Evolutionary conservation across 768 basidiomycete species (phyloP).

Genomic region (Podaxis sp.): DNA sequence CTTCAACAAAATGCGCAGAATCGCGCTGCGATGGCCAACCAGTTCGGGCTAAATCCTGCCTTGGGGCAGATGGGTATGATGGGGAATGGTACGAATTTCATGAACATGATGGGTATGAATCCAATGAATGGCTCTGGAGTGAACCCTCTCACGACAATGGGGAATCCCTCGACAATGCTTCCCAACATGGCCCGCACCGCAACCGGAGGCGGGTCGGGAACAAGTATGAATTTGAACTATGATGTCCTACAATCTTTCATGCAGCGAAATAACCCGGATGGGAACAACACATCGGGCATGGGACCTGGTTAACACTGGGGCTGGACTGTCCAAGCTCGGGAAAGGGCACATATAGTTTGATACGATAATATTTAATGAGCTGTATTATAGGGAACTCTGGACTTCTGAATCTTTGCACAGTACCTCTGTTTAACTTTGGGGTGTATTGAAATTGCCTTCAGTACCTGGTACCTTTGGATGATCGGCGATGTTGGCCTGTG

Average conservation of each 20-base stretch:
- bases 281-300: slow-evolving; percentile 14
- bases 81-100: not conserved
- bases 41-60: slow-evolving; percentile 5
- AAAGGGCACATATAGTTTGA: not conserved
- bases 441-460: slow-evolving; percentile 54
- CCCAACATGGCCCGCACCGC: slow-evolving; percentile 16
- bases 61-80: slow-evolving; percentile 1
- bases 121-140: not conserved
- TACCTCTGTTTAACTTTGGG: slow-evolving; percentile 21
- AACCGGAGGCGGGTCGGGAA: slow-evolving; percentile 18
- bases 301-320: slow-evolving; percentile 5
- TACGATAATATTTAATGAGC: not conserved
- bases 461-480: slow-evolving; percentile 86
- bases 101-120: slow-evolving; percentile 21
- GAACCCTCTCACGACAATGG: slow-evolving; percentile 6
- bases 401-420: not conserved
- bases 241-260: slow-evolving; percentile 46
- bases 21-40: slow-evolving; percentile 13
- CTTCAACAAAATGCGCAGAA: slow-evolving; percentile 22
- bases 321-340: not conserved
- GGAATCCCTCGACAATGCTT: slow-evolving; percentile 9
- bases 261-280: slow-evolving; percentile 32
- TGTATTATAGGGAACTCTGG: not conserved
- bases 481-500: slow-evolving; percentile 84
- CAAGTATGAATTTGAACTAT: slow-evolving; percentile 30